Base-by-base conservation (phyloP, 345 rosid genomes). In the Brassica cretica region DNA sequence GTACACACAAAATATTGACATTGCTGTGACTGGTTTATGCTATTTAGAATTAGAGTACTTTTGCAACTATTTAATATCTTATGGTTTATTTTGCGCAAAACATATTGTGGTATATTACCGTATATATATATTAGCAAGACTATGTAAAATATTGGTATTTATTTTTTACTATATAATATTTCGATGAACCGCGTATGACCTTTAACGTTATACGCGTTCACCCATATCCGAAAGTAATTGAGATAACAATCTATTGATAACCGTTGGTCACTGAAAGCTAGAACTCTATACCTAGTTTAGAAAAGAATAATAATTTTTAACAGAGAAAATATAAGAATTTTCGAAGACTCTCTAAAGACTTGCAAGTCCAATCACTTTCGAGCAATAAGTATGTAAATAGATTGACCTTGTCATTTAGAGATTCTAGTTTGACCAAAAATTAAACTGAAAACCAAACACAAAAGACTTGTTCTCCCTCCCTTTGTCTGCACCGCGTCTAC, bases 401-500 rank as follows among this genome's bases (percentile, higher is more conserved):
- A 49, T 62, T 58, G 66, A 77, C 70, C 63, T 53, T 53, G 66
- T 70, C 66, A 15, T 53, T 25, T 51, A 4, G 46, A 53, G 59
- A 70, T 63, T 35, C 71, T 5, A 70, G 76, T 77, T 77, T 37
- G 76, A 77, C 80, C 76, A 53, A 63, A 63, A 70, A 25, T 25
- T 51, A 64, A 44, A 77, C 71, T n/a, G 2, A 62, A 69, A 77
- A 71, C 76, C 80, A 77, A 64, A 77, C 72, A 27, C 81, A 25
- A 12, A 46, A 25, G 81, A 77, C 81, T 56, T 64, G 33, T 69
- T 69, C 70, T 76, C 12, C 63, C 61, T 25, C 10, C 16, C 24
- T 58, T 64, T 70, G 65, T 44, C 51, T 63, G 10, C 70, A 56
- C 61, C 27, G 25, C 25, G 61, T 70, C 62, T 30, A 16, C 59